These are phyloP conservation scores for Talaromyces funiculosus DNA, from an alignment of 2,329 filamentous ascomycete species.

Conservation along the genomic window DNA sequence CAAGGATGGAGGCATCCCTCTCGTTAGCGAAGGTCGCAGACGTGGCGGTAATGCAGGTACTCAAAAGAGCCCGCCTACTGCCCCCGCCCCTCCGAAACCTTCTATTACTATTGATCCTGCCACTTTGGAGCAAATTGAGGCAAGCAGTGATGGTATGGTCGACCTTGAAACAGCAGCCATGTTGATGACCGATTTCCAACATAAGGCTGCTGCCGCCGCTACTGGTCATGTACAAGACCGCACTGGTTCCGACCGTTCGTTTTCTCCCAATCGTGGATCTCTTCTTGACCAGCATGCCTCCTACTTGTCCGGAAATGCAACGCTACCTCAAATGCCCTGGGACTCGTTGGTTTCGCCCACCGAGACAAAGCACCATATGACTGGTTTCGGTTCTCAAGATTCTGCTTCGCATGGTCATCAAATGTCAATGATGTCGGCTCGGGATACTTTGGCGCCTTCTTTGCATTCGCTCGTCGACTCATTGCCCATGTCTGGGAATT, in stretches of 20 bases:
- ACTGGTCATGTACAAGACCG: slow-evolving; percentile 43
- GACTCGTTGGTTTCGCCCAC: slow-evolving; percentile 73
- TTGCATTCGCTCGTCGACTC: slow-evolving; percentile 69
- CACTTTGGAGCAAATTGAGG: slow-evolving; percentile 86
- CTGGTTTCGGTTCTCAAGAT: slow-evolving; percentile 63
- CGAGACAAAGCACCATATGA: slow-evolving; percentile 70
- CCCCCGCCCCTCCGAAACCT: slow-evolving; percentile 64
- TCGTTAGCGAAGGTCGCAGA: slow-evolving; percentile 91
- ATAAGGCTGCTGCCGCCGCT: slow-evolving; percentile 74
- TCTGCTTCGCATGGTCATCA: slow-evolving; percentile 52
- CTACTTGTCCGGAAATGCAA: slow-evolving; percentile 72
- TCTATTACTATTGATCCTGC: slow-evolving; percentile 76
- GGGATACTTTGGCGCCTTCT: slow-evolving; percentile 58
- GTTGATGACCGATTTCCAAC: slow-evolving; percentile 96
- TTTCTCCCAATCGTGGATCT: slow-evolving; percentile 64
- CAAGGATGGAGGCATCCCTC: slow-evolving; percentile 89
- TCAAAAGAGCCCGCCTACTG: slow-evolving; percentile 29
- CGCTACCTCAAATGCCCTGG: slow-evolving; percentile 84
- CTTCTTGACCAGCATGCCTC: slow-evolving; percentile 72
- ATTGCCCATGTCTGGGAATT: slow-evolving; percentile 61
- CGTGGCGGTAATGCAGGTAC: slow-evolving; percentile 36
- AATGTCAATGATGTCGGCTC: slow-evolving; percentile 59
- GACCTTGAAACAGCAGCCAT: slow-evolving; percentile 97
- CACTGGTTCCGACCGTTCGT: slow-evolving; percentile 53
- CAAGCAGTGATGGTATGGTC: slow-evolving; percentile 81